Base-by-base conservation (phyloP, 257 asterid species). In the Anisodus acutangulus region DNA sequence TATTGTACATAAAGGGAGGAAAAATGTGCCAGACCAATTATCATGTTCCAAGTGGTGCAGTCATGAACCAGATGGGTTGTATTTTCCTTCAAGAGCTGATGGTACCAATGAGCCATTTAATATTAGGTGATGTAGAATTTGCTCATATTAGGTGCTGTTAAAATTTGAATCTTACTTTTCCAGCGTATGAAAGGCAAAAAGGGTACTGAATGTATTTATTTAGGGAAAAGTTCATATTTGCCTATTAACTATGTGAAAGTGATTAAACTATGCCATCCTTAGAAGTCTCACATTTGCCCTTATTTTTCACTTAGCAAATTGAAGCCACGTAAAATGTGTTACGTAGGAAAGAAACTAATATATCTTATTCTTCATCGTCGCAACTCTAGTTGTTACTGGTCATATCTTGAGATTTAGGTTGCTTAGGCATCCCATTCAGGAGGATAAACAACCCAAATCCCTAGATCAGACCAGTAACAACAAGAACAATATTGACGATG, bases 81-180 rank as follows among this genome's bases (percentile, higher is more conserved):
- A 5, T 12, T 53, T 78, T 4, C 31, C 35, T 26, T 31, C 0
- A 76, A 51, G 80, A 74, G 10, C 62, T 60, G 49, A 10, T 3
- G 45, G 81, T 53, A 49, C 81, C 81, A 22, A 13, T 51, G 59
- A 76, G 63, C 81, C 64, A 78, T 78, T 53, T 53, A 31, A 53
- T 53, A 51, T 26, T 51, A 13, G 31, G 49, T 78, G 81, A 15
- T 78, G 47, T 31, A 71, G 49, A 8, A 13, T 78, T 26, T 53
- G 64, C 43, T 53, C 62, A 51, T 22, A 19, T 26, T 76, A 49
- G 15, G 37, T 4, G 16, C 79, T 39, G 16, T 41, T 41, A 9
- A n/a, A 74, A 31, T 66, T 66, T 66, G 70, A 66, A 45, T 3
- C 15, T 22, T 74, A 22, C n/a, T 74, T 74, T 74, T 49, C 43